Conservation (phyloP, 2,329 filamentous ascomycete species). For the Cephalotrichum gorgonifer region DNA sequence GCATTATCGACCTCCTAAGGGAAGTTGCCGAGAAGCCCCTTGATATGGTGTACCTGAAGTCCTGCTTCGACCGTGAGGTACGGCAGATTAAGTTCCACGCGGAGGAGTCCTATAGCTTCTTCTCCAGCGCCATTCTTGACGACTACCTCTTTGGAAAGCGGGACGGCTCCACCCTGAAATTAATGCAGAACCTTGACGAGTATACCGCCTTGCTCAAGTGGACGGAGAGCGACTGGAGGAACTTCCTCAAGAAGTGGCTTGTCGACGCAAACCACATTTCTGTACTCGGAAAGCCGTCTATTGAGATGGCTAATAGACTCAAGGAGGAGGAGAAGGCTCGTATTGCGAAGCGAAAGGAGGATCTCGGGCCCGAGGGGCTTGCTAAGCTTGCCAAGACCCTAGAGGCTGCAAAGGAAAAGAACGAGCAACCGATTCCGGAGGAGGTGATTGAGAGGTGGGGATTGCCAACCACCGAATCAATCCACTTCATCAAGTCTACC, state of each 20-base stretch:
- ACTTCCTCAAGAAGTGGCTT: constrained; percentile 75
- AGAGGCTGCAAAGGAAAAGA: constrained; percentile 75
- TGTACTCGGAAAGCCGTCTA: constrained; percentile 77
- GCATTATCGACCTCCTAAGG: constrained; percentile 73
- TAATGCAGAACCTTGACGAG: constrained; percentile 44
- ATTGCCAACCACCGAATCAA: constrained; percentile 78
- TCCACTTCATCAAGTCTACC: constrained; percentile 84
- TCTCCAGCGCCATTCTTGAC: constrained; percentile 75
- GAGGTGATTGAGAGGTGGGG: constrained; percentile 71
- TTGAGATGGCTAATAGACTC: constrained; percentile 65
- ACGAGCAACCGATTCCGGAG: constrained; percentile 76
- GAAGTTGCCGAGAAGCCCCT: constrained; percentile 72
- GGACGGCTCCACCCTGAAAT: constrained; percentile 65
- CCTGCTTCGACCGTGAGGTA: constrained; percentile 74
- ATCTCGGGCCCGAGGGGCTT: constrained; percentile 73
- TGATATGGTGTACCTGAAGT: constrained; percentile 81
- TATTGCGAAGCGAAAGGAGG: constrained; percentile 66
- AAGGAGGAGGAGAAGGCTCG: constrained; percentile 74
- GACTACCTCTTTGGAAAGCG: constrained; percentile 86
- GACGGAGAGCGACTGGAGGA: constrained; percentile 75
- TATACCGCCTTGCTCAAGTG: constrained; percentile 66
- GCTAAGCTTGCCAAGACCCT: constrained; percentile 64
- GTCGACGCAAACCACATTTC: constrained; percentile 78
- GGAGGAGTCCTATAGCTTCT: constrained; percentile 72
- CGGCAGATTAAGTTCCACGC: constrained; percentile 75